A percentile compares a stretch with the other conserved stretches of the same genome.
phyloP scores from a whole-genome alignment of 305 asterid species.

The Petunia hybrid region DNA sequence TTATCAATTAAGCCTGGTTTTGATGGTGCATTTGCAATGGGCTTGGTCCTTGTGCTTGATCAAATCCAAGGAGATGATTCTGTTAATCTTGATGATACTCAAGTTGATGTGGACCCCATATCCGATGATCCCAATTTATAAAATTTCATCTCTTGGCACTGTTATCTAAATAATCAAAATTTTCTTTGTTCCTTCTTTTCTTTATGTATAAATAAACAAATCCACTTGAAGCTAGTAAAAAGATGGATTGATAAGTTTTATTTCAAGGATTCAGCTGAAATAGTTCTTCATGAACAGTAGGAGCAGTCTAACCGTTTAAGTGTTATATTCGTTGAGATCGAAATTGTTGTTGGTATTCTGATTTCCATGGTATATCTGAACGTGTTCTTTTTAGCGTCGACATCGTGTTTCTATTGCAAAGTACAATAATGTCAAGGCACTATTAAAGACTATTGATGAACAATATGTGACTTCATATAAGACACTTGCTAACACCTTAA shows the following conservation, averaged over 20 bases:
- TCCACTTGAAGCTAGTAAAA: too few species aligned
- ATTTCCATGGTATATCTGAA: too few species aligned
- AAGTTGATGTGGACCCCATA: conserved; percentile 36
- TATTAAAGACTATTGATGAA: too few species aligned
- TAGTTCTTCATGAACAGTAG: neutral
- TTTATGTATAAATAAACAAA: too few species aligned
- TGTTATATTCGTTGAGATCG: too few species aligned
- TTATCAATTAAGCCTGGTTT: conserved; percentile 53
- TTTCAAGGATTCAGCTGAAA: neutral
- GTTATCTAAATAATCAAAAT: too few species aligned
- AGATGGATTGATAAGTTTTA: too few species aligned
- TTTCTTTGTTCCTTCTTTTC: too few species aligned
- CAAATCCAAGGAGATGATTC: conserved; percentile 52
- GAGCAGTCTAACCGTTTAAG: neutral
- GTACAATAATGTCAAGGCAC: neutral
- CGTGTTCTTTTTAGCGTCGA: too few species aligned
- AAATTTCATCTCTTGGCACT: too few species aligned
- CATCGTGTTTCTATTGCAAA: neutral
- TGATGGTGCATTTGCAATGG: conserved; percentile 78
- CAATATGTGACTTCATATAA: too few species aligned
- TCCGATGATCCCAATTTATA: neutral
- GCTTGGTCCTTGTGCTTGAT: conserved; percentile 61
- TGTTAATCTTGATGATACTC: conserved; percentile 19
- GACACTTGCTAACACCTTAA: too few species aligned
- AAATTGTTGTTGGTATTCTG: neutral